These are phyloP conservation scores for Kalmanozyma brasiliensis DNA, from an alignment of 1,284 basidiomycete species.

Conservation along the genomic window DNA sequence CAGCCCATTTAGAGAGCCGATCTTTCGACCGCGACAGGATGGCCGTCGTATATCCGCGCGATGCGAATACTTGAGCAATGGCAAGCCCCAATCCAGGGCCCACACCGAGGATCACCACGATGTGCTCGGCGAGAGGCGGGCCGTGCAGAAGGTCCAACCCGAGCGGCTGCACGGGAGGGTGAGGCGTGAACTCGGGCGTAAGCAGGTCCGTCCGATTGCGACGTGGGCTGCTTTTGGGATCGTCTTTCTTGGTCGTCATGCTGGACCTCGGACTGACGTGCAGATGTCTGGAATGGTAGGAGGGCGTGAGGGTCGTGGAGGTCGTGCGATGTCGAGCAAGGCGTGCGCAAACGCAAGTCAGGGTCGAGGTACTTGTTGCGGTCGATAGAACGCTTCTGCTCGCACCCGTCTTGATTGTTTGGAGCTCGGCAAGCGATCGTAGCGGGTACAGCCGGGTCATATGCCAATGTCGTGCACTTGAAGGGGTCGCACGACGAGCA, in stretches of 20 bases:
- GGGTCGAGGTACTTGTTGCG: too few relatives aligned
- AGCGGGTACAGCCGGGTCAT: too few relatives aligned
- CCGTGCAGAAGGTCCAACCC: slow-evolving; percentile 47
- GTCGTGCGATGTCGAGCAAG: too few relatives aligned
- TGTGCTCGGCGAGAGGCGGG: slow-evolving; percentile 33
- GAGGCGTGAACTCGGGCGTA: slow-evolving; percentile 33
- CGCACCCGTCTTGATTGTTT: too few relatives aligned
- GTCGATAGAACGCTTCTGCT: too few relatives aligned
- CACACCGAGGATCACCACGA: slow-evolving; percentile 53
- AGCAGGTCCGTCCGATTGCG: slow-evolving; percentile 41
- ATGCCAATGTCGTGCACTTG: too few relatives aligned
- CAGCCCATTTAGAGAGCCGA: slow-evolving; percentile 45
- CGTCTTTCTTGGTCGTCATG: slow-evolving; percentile 4
- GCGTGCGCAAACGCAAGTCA: too few relatives aligned
- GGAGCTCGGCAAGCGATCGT: too few relatives aligned
- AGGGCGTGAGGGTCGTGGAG: too few relatives aligned
- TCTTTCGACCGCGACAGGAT: slow-evolving; percentile 49
- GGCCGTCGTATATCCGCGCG: slow-evolving; percentile 52
- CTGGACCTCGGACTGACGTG: not conserved
- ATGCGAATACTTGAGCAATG: slow-evolving; percentile 51
- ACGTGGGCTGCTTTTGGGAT: slow-evolving; percentile 15
- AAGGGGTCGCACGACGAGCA: too few relatives aligned
- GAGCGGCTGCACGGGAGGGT: slow-evolving; percentile 25
- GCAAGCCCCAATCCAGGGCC: slow-evolving; percentile 55
- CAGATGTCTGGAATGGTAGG: too few relatives aligned